Percentiles rank a stretch among this genome's conserved stretches.
Evolutionary conservation across 2,329 filamentous ascomycete species (phyloP).

Genomic region (Trichophyton verrucosum): DNA sequence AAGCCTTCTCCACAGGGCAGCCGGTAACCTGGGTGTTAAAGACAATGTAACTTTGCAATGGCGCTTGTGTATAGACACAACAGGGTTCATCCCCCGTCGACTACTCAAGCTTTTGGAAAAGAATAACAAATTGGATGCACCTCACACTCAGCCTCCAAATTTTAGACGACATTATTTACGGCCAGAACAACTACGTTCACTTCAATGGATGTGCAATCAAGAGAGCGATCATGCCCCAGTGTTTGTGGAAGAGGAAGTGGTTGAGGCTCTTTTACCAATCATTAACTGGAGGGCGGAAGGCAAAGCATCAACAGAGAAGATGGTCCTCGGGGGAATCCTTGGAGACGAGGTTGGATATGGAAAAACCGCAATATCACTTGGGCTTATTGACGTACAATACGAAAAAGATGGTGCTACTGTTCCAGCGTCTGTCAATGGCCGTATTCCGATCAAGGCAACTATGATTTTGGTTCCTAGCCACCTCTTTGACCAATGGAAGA

Average conservation of each 20-base stretch:
- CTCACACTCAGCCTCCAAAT: conserved; percentile 23
- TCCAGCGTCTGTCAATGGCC: conserved; percentile 11
- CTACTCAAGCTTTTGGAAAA: conserved; percentile 32
- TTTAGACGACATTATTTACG: conserved; percentile 32
- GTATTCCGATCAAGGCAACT: conserved; percentile 43
- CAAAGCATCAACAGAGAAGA: conserved; percentile 22
- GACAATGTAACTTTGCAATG: conserved; percentile 25
- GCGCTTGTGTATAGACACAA: conserved; percentile 39
- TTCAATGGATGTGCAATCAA: conserved; percentile 49
- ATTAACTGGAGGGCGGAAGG: conserved; percentile 49
- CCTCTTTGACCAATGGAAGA: conserved; percentile 46
- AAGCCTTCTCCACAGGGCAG: conserved; percentile 27
- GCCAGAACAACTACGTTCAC: conserved; percentile 41
- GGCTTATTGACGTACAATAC: conserved; percentile 40
- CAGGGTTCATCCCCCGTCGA: conserved; percentile 20
- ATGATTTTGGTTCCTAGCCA: conserved; percentile 47
- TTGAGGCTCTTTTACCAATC: conserved; percentile 41
- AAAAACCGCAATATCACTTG: conserved; percentile 51
- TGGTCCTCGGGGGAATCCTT: conserved; percentile 47
- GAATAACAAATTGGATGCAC: conserved; percentile 31
- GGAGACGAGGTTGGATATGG: conserved; percentile 55
- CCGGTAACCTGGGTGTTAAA: conserved; percentile 17
- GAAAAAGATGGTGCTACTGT: conserved; percentile 14
- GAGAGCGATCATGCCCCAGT: conserved; percentile 31
- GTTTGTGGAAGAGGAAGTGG: conserved; percentile 44